A percentile compares a stretch with the other conserved stretches of the same genome.
Conservation (phyloP, 495 filamentous ascomycete species). For the Tuber indicum region DNA sequence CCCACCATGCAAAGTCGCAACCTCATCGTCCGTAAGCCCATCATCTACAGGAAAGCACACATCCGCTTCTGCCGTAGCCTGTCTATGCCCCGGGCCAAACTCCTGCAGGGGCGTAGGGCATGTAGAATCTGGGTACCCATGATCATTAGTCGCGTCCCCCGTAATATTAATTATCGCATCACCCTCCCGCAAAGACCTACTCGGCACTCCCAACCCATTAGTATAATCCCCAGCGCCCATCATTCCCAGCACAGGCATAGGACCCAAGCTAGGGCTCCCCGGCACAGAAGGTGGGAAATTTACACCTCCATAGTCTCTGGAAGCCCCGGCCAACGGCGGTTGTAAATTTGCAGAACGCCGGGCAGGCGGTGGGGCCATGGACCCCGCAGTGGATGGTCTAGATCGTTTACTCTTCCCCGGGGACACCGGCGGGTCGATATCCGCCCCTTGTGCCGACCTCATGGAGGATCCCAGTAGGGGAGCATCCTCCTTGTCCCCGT, state of each 20-base stretch:
- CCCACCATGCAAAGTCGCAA: slow-evolving; percentile 31
- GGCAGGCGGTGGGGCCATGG: not conserved
- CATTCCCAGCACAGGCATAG: slow-evolving; percentile 33
- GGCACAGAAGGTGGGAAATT: slow-evolving; percentile 97
- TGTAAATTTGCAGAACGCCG: not conserved
- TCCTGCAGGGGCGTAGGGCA: slow-evolving; percentile 37
- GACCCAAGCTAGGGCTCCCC: slow-evolving; percentile 58
- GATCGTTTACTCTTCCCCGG: slow-evolving; percentile 27
- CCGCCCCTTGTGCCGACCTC: slow-evolving; percentile 24
- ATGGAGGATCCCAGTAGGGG: slow-evolving; percentile 49
- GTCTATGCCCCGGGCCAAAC: slow-evolving; percentile 25
- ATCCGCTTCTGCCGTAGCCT: slow-evolving; percentile 62
- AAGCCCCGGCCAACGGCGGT: slow-evolving; percentile 5
- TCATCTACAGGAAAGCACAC: slow-evolving; percentile 64
- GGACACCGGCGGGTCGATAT: slow-evolving; percentile 16
- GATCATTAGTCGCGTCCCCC: slow-evolving; percentile 19
- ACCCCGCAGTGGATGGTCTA: slow-evolving; percentile 30
- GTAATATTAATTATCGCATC: slow-evolving; percentile 42
- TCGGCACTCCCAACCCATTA: slow-evolving; percentile 52
- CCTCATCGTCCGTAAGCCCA: slow-evolving; percentile 45
- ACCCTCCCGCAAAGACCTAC: slow-evolving; percentile 47
- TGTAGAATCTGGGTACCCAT: slow-evolving; percentile 22
- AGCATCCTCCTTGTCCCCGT: slow-evolving; percentile 52
- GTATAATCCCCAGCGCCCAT: slow-evolving; percentile 11
- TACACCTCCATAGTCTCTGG: slow-evolving; percentile 46